Evolutionary conservation across 306 rosid species (phyloP), one percentile per base, ranked within the genome.

Genomic region (Luffa aegyptiaca): DNA sequence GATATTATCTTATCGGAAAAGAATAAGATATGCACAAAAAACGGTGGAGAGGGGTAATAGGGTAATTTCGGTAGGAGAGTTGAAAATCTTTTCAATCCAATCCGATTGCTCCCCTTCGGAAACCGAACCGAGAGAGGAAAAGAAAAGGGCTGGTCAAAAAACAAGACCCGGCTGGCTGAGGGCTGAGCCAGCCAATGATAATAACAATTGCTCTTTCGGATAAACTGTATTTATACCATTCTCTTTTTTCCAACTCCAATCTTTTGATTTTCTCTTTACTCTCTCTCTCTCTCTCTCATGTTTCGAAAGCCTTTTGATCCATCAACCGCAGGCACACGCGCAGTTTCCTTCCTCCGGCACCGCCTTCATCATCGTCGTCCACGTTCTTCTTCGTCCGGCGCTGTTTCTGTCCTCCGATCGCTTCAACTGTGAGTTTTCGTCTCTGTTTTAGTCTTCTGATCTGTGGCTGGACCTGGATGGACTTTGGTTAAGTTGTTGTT

Each of bases 1-100:
- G 78, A 14, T 31, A 73, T 49, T 73, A 73, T 73, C 77, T 73
- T 26, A 73, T 73, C 59, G 58, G 59, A 72, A 73, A 73, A 49
- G 77, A 49, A 73, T 72, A 70, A 44, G 33, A 68, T 39, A 68
- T 17, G n/a, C 14, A 62, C 41, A 64, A 16, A 36, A 36, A n/a
- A 45, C 37, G 17, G n/a, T 39, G 72, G 11, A 0, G 20, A 46
- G 20, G 57, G 77, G 77, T 45, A 71, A 45, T 49, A 49, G 1
- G 3, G 61, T 73, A 73, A 73, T 31, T 73, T 73, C 3, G 5
- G 0, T 0, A 12, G 0, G 10, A 21, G 53, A 71, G 76, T 45
- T 71, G 76, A 71, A 71, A 45, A 45, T 71, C 10, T 46, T 71
- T 21, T 18, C n/a, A 71, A 71, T 5, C 76, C 39, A 70, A 70